Evolutionary conservation across 2,329 filamentous ascomycete species (phyloP).

Genomic region (Tolypocladium amazonense): DNA sequence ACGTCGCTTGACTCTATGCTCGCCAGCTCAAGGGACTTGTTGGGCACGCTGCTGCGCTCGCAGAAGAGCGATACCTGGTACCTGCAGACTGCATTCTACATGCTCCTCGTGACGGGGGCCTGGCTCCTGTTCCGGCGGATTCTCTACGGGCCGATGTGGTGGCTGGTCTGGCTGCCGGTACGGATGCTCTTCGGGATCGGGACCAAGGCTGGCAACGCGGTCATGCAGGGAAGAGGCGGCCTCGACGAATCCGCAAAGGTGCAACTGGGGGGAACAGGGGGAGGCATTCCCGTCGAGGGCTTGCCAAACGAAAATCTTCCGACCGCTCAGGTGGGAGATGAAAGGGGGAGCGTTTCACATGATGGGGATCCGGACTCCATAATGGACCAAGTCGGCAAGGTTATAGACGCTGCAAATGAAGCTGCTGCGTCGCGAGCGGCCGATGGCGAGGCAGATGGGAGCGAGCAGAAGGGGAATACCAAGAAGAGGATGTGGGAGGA

Average conservation of each 20-base stretch:
- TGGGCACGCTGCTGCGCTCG: constrained; percentile 69
- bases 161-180: constrained; percentile 78
- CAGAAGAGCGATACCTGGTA: constrained; percentile 99
- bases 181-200: constrained; percentile 51
- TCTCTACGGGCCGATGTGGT: constrained; percentile 83
- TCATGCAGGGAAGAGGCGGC: constrained; percentile 26
- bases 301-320: constrained; percentile 31
- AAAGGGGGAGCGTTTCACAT: constrained; percentile 10
- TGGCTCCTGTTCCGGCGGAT: constrained; percentile 83
- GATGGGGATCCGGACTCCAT: constrained; percentile 26
- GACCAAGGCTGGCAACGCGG: constrained; percentile 42
- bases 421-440: constrained; percentile 14
- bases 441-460: constrained; percentile 6
- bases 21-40: constrained; percentile 59
- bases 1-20: constrained; percentile 68
- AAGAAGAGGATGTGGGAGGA: constrained; percentile 20
- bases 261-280: constrained; percentile 11
- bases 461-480: constrained; percentile 10
- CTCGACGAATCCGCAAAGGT: constrained; percentile 16
- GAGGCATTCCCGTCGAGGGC: not conserved
- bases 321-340: constrained; percentile 34
- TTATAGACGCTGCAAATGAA: constrained; percentile 35
- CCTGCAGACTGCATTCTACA: constrained; percentile 77
- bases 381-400: constrained; percentile 42
- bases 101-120: constrained; percentile 63